Conservation (phyloP, 257 asterid genomes). For the Craterostigma plantagineum region DNA sequence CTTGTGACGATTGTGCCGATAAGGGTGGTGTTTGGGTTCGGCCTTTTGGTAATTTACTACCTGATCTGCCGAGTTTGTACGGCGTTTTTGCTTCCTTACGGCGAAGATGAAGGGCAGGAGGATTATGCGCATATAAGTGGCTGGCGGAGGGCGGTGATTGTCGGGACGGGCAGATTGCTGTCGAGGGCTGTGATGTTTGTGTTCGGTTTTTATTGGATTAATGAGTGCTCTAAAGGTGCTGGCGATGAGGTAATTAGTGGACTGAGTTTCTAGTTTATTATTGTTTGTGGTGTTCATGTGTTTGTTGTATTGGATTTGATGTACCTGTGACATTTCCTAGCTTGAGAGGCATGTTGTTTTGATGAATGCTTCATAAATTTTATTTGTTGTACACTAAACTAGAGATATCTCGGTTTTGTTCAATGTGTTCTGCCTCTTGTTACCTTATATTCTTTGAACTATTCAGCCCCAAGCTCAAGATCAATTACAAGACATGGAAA, state of each 20-base stretch:
- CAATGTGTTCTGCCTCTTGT: background rate
- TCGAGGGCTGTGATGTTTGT: constrained; percentile 54
- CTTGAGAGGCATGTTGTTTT: too few relatives aligned
- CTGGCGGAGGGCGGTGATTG: constrained; percentile 66
- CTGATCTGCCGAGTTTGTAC: constrained; percentile 69
- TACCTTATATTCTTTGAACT: constrained; percentile 12
- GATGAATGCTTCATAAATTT: constrained; percentile 9
- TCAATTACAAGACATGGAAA: constrained; percentile 30
- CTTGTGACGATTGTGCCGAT: constrained; percentile 48
- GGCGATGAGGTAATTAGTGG: constrained; percentile 8
- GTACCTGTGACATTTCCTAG: too few relatives aligned
- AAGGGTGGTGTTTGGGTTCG: constrained; percentile 30
- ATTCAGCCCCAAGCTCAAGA: constrained; percentile 24
- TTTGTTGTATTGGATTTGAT: too few relatives aligned
- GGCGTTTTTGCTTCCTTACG: constrained; percentile 38
- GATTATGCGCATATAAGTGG: constrained; percentile 86
- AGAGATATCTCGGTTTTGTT: too few relatives aligned
- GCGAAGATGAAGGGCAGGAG: constrained; percentile 68
- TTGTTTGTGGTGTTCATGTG: too few relatives aligned
- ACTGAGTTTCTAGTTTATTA: background rate
- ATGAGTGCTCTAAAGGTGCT: constrained; percentile 13
- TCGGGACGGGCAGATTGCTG: constrained; percentile 41
- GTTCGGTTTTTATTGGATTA: constrained; percentile 73
- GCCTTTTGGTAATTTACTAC: constrained; percentile 46
- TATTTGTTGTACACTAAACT: background rate